Base-by-base conservation (phyloP, 768 basidiomycete species). In the Boletus rubescentipes region DNA sequence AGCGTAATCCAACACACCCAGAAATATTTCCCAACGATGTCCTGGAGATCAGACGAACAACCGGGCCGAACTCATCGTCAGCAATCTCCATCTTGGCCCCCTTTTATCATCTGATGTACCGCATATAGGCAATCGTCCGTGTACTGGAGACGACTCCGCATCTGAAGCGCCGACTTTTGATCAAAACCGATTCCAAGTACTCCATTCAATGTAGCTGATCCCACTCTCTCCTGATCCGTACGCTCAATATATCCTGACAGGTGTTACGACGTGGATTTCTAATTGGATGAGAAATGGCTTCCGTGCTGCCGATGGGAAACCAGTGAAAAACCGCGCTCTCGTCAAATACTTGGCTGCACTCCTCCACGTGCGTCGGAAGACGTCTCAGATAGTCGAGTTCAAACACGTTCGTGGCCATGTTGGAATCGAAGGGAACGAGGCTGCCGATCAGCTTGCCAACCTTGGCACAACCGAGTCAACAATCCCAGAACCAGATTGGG, bases 1-100 rank as follows among this genome's bases (percentile, higher is more conserved):
- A 11, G 16, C 20, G 11, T 31, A 5, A 42, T 49, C 42, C 26
- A 47, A 53, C 42, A 9, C 45, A n/a, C 29, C 32, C 20, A 95
- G 93, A 51, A 96, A 95, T 61, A 64, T 93, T 3, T 79, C 85
- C 2, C 93, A 95, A 67, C 77, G 90, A 34, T 91, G 88, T 68
- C 89, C 89, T 4, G 91, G 91, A 4, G 79, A 74, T 51, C 91
- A 93, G 64, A 93, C 91, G 2, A 94, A 94, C 65, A 93, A 93
- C 55, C 75, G 93, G 29, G 94, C 93, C 11, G 94, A 97, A 67
- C 77, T 96, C 31, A 83, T 93, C 50, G 94, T 91, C 12, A 52
- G 70, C 12, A 9, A 52, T 50, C 21, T 81, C 76, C 15, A 20
- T 35, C n/a, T 51, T 26, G 10, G 4, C 23, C 26, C 18, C 49